These are phyloP conservation scores for Camellia sinensis DNA, from an alignment of 148 eudicot genomes.

Conservation along the genomic window DNA sequence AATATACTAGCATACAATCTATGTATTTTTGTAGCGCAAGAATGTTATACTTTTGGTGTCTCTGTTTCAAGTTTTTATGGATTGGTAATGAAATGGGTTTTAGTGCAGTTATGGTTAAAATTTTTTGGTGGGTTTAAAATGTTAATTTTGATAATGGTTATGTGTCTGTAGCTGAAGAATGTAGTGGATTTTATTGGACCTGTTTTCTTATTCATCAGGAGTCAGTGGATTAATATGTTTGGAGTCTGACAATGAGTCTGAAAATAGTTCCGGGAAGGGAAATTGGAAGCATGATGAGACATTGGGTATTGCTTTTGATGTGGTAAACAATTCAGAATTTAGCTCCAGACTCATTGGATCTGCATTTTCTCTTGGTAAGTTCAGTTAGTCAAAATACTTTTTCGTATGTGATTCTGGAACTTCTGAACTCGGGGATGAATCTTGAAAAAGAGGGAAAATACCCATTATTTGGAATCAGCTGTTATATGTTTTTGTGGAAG, in stretches of 20 bases:
- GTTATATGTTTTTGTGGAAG: neutral
- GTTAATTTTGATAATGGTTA: neutral
- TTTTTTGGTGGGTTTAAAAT: neutral
- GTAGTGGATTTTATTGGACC: neutral
- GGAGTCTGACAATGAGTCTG: constrained; percentile 67
- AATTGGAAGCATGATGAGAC: constrained; percentile 16
- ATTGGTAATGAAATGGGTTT: neutral
- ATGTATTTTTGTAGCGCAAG: neutral
- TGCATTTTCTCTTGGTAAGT: constrained; percentile 33
- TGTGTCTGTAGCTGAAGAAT: constrained; percentile 8
- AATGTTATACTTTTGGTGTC: neutral
- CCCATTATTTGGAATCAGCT: constrained; percentile 4
- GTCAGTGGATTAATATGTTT: constrained; percentile 50
- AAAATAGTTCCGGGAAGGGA: constrained; percentile 22
- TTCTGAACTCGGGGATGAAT: neutral
- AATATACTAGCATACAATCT: neutral
- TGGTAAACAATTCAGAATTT: constrained; percentile 29
- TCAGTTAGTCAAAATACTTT: neutral
- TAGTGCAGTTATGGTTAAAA: neutral
- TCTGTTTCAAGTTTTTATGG: neutral
- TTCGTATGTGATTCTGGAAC: neutral
- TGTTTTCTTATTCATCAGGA: constrained; percentile 25
- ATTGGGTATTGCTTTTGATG: constrained; percentile 27
- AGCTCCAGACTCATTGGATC: constrained; percentile 31
- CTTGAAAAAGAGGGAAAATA: neutral